Evolutionary conservation across 768 basidiomycete genomes (phyloP).

Genomic region (Collybia nuda): DNA sequence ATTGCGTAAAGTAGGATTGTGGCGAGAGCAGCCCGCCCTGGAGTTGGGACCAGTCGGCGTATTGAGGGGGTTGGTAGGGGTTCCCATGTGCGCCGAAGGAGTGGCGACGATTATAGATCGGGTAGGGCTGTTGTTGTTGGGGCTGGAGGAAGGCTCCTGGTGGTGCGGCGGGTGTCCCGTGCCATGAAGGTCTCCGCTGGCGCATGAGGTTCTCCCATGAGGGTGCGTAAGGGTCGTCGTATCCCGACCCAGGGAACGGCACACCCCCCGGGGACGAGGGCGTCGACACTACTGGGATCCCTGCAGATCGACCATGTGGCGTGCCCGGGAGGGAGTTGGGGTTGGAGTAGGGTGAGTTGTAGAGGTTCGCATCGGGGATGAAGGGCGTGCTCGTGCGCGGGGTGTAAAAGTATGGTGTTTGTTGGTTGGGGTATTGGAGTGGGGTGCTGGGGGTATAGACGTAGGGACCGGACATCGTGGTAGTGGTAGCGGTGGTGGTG

Average conservation of each 20-base stretch:
- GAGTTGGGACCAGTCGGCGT: too few relatives aligned
- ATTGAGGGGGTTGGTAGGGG: neutral
- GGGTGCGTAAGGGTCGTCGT: neutral
- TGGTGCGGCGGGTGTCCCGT: neutral
- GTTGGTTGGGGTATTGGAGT: neutral
- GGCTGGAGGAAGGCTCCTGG: neutral
- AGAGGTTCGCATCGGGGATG: neutral
- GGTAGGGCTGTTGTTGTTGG: neutral
- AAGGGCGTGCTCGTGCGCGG: neutral
- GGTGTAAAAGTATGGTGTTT: neutral
- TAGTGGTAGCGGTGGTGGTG: too few relatives aligned
- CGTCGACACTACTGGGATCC: neutral
- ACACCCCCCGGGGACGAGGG: neutral
- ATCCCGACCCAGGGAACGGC: neutral
- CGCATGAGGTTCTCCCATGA: neutral
- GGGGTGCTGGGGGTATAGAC: neutral
- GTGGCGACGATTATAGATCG: neutral
- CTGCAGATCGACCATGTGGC: neutral
- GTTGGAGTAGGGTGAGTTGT: neutral
- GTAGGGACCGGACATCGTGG: neutral
- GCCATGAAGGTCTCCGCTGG: slow-evolving; percentile 1
- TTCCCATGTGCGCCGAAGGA: neutral
- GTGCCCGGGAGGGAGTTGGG: neutral
- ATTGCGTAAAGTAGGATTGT: neutral
- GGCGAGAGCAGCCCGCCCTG: too few relatives aligned